phyloP scores from a whole-genome alignment of 495 filamentous ascomycete species.

The Aspergillus avenaceus region DNA sequence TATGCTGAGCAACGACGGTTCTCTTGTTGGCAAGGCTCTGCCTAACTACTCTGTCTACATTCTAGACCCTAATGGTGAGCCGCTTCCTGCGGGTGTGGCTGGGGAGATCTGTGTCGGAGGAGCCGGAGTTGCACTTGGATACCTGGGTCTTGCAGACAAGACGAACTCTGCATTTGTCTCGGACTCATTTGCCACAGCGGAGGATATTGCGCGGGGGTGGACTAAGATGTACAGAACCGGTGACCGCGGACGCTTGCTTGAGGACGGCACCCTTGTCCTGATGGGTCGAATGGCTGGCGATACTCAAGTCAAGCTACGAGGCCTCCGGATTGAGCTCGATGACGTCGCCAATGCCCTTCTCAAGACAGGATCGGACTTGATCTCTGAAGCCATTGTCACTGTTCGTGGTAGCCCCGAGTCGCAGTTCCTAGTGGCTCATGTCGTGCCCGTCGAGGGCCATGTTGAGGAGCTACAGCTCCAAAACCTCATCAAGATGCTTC shows the following conservation, averaged over 20 bases:
- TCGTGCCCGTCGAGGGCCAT: slow-evolving; percentile 15
- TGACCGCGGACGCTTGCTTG: slow-evolving; percentile 11
- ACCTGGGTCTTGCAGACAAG: slow-evolving; percentile 19
- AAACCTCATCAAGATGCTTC: slow-evolving; percentile 12
- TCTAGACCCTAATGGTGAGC: neutral
- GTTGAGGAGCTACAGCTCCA: neutral
- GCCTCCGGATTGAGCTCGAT: slow-evolving; percentile 45
- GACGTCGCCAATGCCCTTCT: slow-evolving; percentile 42
- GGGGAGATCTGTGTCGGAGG: slow-evolving; percentile 38
- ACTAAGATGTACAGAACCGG: slow-evolving; percentile 16
- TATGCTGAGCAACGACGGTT: neutral
- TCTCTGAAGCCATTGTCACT: slow-evolving; percentile 28
- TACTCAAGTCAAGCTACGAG: slow-evolving; percentile 46
- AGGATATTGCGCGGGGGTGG: neutral
- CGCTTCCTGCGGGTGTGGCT: slow-evolving; percentile 22
- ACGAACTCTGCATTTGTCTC: slow-evolving; percentile 13
- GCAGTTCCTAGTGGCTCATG: slow-evolving; percentile 29
- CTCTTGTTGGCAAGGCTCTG: neutral
- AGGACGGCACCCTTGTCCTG: slow-evolving; percentile 26
- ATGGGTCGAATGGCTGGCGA: slow-evolving; percentile 32
- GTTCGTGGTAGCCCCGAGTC: neutral
- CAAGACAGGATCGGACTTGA: slow-evolving; percentile 7
- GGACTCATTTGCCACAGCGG: neutral
- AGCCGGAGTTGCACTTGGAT: slow-evolving; percentile 30
- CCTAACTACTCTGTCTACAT: slow-evolving; percentile 2